A percentile compares a stretch with the other conserved stretches of the same genome.
These are phyloP conservation scores for Podospora comata DNA, from an alignment of 495 filamentous ascomycete species.

Conservation along the genomic window DNA sequence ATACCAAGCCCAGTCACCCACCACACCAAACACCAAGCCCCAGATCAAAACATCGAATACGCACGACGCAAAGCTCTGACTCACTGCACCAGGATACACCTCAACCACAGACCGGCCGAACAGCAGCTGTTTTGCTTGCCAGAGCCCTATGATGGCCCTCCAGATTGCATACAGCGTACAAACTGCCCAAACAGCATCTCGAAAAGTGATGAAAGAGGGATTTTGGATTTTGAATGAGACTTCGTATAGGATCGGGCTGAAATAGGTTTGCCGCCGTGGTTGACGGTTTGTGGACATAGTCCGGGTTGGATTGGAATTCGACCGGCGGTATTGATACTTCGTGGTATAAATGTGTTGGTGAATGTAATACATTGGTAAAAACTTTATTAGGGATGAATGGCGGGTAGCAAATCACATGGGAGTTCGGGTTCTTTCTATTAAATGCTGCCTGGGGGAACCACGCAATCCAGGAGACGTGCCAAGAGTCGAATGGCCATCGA, in stretches of 20 bases:
- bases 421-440: no score
- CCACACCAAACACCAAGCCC: background rate
- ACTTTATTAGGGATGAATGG: no score
- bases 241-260: background rate
- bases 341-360: background rate
- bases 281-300: background rate
- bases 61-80: background rate
- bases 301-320: background rate
- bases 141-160: background rate
- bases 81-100: background rate
- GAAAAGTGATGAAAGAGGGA: background rate
- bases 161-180: background rate
- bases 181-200: background rate
- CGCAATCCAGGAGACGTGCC: no score
- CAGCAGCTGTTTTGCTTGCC: background rate
- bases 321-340: background rate
- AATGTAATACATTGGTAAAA: background rate
- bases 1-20: background rate
- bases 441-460: no score
- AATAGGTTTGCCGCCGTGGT: slow-evolving; percentile 4
- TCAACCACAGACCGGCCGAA: background rate
- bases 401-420: no score
- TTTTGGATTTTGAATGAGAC: slow-evolving; percentile 5
- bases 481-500: no score
- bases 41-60: background rate